phyloP scores from a whole-genome alignment of 139 green algal genomes.

The Tetradesmus lagerheimii region DNA sequence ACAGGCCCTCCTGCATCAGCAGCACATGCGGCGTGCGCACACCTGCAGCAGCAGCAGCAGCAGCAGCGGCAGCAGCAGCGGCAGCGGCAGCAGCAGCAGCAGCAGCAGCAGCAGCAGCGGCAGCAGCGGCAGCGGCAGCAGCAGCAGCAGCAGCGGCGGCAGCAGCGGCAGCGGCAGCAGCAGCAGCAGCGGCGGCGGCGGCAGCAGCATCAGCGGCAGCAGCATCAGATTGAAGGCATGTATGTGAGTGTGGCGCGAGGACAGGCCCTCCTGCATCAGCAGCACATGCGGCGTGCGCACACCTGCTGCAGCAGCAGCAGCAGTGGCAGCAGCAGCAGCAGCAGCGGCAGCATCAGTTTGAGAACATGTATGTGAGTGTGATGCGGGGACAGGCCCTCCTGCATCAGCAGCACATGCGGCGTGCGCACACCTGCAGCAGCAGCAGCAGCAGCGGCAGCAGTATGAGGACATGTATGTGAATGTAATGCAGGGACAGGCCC shows the following conservation, averaged over 20 bases:
- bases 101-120: too few species aligned
- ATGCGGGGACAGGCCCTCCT: slow-evolving; percentile 46
- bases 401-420: slow-evolving; percentile 46
- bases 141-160: too few species aligned
- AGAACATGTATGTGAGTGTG: background rate
- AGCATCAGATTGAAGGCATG: too few species aligned
- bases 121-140: too few species aligned
- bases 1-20: slow-evolving; percentile 57
- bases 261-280: slow-evolving; percentile 57
- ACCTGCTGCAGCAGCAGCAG: background rate
- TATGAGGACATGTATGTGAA: background rate
- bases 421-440: slow-evolving; percentile 18
- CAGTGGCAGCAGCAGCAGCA: too few species aligned
- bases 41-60: background rate
- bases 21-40: slow-evolving; percentile 53
- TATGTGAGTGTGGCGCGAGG: too few species aligned
- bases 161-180: too few species aligned
- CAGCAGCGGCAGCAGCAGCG: too few species aligned
- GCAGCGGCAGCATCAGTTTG: slow-evolving; percentile 23
- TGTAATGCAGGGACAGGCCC: background rate
- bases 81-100: too few species aligned
- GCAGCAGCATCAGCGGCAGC: too few species aligned
- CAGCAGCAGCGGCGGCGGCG: too few species aligned
- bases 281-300: slow-evolving; percentile 53
- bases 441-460: too few species aligned